These are phyloP conservation scores for Vigna trinervia DNA, from an alignment of 306 rosid species.

Conservation along the genomic window DNA sequence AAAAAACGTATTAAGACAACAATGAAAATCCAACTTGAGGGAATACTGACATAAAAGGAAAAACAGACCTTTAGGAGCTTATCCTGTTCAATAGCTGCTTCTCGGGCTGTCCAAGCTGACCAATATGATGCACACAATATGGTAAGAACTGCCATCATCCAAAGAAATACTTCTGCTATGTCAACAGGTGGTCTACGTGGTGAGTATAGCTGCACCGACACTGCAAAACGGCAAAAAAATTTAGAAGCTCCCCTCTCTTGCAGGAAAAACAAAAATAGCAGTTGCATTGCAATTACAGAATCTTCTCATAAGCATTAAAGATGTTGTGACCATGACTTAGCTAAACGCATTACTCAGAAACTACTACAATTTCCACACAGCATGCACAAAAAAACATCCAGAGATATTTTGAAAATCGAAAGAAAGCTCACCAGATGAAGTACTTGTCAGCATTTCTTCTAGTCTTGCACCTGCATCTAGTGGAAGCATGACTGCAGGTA, in stretches of 20 bases:
- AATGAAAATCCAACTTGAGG: constrained; percentile 9
- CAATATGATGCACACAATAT: constrained; percentile 93
- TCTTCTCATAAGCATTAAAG: neutral
- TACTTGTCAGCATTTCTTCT: constrained; percentile 64
- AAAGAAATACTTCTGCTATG: constrained; percentile 91
- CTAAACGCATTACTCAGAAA: neutral
- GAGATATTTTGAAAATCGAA: neutral
- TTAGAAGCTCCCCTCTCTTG: neutral
- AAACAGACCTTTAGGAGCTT: constrained; percentile 71
- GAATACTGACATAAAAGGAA: constrained; percentile 32
- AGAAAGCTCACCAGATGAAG: constrained; percentile 63
- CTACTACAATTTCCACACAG: constrained; percentile 34
- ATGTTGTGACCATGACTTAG: constrained; percentile 3
- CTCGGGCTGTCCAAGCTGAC: constrained; percentile 92
- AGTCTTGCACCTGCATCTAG: constrained; percentile 85
- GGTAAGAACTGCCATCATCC: constrained; percentile 95
- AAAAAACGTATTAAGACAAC: constrained; percentile 15
- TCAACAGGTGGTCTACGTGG: constrained; percentile 84
- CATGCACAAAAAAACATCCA: neutral
- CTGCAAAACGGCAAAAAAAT: constrained; percentile 53
- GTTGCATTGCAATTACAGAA: constrained; percentile 10
- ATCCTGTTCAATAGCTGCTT: constrained; percentile 77
- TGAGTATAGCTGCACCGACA: constrained; percentile 92
- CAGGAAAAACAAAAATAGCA: neutral
- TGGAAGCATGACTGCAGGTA: constrained; percentile 95